Percentiles rank a stretch among this genome's conserved stretches.
Evolutionary conservation across 306 rosid species (phyloP).

Genomic region (Vicia villosa): DNA sequence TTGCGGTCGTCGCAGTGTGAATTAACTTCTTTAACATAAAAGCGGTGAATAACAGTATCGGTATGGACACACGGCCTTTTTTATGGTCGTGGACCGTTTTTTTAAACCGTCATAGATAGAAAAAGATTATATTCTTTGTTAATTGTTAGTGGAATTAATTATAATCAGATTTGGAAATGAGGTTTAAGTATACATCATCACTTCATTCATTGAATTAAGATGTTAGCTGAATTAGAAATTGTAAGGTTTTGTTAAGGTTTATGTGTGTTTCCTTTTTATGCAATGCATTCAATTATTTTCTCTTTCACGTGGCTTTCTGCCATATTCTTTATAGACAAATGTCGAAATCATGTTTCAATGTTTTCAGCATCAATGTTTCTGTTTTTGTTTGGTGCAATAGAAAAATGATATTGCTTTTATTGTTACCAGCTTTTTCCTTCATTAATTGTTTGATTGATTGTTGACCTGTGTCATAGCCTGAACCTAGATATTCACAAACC

Average conservation of each 20-base stretch:
- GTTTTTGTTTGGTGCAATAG: constrained; percentile 30
- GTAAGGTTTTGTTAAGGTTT: neutral
- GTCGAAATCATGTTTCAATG: constrained; percentile 37
- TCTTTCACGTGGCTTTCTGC: constrained; percentile 34
- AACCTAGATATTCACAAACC: constrained; percentile 12
- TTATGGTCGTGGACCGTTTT: too few species aligned
- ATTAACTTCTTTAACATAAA: too few species aligned
- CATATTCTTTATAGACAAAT: constrained; percentile 23
- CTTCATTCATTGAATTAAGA: constrained; percentile 24
- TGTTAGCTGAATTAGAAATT: constrained; percentile 27
- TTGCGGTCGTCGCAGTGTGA: too few species aligned
- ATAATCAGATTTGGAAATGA: neutral
- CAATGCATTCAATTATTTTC: constrained; percentile 34
- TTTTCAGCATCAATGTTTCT: constrained; percentile 28
- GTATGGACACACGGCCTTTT: too few species aligned
- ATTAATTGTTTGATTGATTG: constrained; percentile 19
- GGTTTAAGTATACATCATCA: constrained; percentile 4
- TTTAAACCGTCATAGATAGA: too few species aligned
- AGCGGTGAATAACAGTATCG: too few species aligned
- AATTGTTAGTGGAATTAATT: too few species aligned
- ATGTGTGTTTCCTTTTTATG: constrained; percentile 28
- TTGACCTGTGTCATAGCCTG: constrained; percentile 1
- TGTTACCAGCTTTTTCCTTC: constrained; percentile 14
- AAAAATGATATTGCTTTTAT: constrained; percentile 15
- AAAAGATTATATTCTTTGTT: too few species aligned